phyloP scores from a whole-genome alignment of 495 filamentous ascomycete species.

The Penicillium verhagenii region DNA sequence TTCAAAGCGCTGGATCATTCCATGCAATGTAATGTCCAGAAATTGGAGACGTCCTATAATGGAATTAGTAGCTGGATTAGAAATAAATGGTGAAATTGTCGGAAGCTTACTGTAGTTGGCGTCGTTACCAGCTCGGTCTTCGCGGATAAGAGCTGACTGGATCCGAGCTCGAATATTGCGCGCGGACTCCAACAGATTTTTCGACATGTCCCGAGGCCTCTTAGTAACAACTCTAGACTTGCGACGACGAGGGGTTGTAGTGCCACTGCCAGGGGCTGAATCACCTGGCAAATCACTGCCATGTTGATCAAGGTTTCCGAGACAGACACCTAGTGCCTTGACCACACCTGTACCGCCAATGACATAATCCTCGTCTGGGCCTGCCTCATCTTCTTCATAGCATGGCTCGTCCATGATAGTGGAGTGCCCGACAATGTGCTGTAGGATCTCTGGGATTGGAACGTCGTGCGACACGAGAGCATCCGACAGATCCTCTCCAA shows the following conservation, averaged over 20 bases:
- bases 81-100: conserved; percentile 12
- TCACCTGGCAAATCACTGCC: conserved; percentile 35
- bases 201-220: conserved; percentile 90
- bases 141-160: conserved; percentile 79
- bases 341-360: conserved; percentile 95
- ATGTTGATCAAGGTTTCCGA: conserved; percentile 63
- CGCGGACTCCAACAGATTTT: conserved; percentile 78
- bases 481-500: conserved; percentile 45
- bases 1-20: conserved; percentile 93
- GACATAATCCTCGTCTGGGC: conserved; percentile 91
- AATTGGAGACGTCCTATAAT: conserved; percentile 74
- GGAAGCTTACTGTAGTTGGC: conserved; percentile 68
- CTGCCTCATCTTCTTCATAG: conserved; percentile 66
- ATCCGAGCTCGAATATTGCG: conserved; percentile 82
- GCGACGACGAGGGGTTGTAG: conserved; percentile 51
- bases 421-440: conserved; percentile 60
- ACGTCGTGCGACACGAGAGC: conserved; percentile 36
- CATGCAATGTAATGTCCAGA: conserved; percentile 82
- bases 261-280: conserved; percentile 49
- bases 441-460: conserved; percentile 63
- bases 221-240: conserved; percentile 46
- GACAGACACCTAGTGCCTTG: conserved; percentile 85
- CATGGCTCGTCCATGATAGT: conserved; percentile 35
- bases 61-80: not conserved
- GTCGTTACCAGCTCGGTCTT: conserved; percentile 65